Percentiles rank a stretch among this genome's conserved stretches.
Evolutionary conservation across 164 flowering plant species (phyloP).

Genomic region (Umbellularia californica): DNA sequence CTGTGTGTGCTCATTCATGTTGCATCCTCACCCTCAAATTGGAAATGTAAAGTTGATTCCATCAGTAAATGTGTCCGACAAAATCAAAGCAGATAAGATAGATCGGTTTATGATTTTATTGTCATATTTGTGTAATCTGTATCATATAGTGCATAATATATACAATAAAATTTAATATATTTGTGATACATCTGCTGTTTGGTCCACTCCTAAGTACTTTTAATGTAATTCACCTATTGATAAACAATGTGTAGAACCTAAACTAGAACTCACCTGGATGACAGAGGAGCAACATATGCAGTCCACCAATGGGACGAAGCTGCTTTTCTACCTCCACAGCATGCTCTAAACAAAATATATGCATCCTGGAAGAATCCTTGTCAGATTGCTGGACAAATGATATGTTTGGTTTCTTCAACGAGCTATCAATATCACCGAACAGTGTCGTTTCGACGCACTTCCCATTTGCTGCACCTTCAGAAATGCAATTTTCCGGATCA

Average conservation of each 20-base stretch:
- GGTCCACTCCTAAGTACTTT: not conserved
- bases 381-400: constrained; percentile 37
- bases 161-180: too few species aligned
- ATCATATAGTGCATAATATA: too few species aligned
- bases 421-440: constrained; percentile 17
- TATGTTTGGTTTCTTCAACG: constrained; percentile 20
- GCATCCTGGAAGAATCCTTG: constrained; percentile 75
- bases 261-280: constrained; percentile 64
- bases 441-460: constrained; percentile 21
- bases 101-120: too few species aligned
- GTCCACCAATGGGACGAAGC: constrained; percentile 80
- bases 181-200: too few species aligned
- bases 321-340: constrained; percentile 80
- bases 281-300: constrained; percentile 63
- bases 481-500: constrained; percentile 8
- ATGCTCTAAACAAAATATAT: constrained; percentile 95
- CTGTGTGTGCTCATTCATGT: too few species aligned
- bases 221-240: not conserved
- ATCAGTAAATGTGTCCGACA: too few species aligned
- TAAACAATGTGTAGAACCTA: not conserved
- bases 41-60: too few species aligned
- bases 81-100: too few species aligned
- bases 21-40: too few species aligned
- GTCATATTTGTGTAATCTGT: too few species aligned
- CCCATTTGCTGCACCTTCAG: constrained; percentile 18